Evolutionary conservation across 192 early-diverging fungal species (phyloP), one percentile per base, ranked within the genome.

Genomic region (Chytriomyces confervae): DNA sequence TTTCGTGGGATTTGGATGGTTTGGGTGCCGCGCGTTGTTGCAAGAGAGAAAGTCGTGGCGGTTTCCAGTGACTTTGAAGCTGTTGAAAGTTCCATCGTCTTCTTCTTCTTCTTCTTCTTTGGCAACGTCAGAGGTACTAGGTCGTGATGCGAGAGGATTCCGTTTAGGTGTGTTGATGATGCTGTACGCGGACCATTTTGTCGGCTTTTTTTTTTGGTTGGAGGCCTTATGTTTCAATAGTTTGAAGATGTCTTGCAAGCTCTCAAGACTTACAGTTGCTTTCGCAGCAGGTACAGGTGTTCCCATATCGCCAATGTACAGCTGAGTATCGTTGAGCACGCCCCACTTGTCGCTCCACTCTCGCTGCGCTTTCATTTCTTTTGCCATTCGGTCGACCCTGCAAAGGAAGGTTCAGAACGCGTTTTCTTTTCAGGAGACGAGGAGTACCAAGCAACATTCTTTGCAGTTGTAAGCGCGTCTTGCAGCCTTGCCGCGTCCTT

Each of bases 81-180:
- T 72, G 24, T 60, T 61, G 27, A 27, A 51, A 20, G 29, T 53
- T n/a, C 7, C 43, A 5, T 4, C 36, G 1, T n/a, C 11, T n/a
- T 61, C 46, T 13, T 8, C 44, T 9, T 61, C 44, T 9, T 61
- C 61, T 46, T 74, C 94, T 36, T 36, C 53, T 13, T 57, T 20
- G 13, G 2, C 20, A n/a, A 13, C 53, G 3, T 57, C 95, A 18
- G 95, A 93, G 20, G 91, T 83, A 24, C 91, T 91, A 65, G 92
- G 88, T 11, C 94, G 93, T 82, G 95, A 91, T n/a, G 90, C 91
- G 9, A 66, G 71, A 6, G 78, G 72, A 60, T 79, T 66, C 3
- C 61, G 47, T 11, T 66, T 46, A 53, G 72, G 74, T 43, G 69
- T 50, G 46, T 67, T 60, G 77, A 69, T 50, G 50, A 79, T 51